These are phyloP conservation scores for Candida loeiensis DNA, from an alignment of 805 yeast species.

Conservation along the genomic window DNA sequence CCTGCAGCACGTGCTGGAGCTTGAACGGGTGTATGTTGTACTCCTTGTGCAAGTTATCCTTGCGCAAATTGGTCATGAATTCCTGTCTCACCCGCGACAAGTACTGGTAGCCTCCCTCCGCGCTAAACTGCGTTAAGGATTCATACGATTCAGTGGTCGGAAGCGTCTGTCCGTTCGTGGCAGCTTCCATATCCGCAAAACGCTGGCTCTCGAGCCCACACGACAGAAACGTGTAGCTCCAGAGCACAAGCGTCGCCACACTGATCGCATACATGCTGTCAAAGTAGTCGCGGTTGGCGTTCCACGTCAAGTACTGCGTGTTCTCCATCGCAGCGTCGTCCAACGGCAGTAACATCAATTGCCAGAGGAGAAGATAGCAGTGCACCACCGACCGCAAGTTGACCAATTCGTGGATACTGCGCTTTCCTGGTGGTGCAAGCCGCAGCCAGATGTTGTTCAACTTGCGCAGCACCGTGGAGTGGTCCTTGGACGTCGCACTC, in stretches of 20 bases:
- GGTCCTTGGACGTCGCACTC: slow-evolving; percentile 34
- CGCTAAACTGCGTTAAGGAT: slow-evolving; percentile 25
- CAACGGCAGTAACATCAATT: slow-evolving; percentile 29
- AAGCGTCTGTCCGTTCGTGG: slow-evolving; percentile 7
- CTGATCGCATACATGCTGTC: slow-evolving; percentile 37
- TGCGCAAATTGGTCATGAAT: slow-evolving; percentile 25
- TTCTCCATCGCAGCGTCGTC: slow-evolving; percentile 16
- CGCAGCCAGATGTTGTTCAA: slow-evolving; percentile 31
- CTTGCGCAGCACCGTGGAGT: slow-evolving; percentile 31
- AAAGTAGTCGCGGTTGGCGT: slow-evolving; percentile 31
- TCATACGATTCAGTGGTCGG: slow-evolving; percentile 15
- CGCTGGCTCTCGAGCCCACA: slow-evolving; percentile 30
- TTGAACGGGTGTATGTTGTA: slow-evolving; percentile 23
- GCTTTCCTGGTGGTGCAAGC: slow-evolving; percentile 42
- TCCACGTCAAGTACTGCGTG: slow-evolving; percentile 25
- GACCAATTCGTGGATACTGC: slow-evolving; percentile 24
- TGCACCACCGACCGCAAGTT: slow-evolving; percentile 37
- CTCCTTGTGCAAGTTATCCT: slow-evolving; percentile 20
- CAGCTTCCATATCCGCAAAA: slow-evolving; percentile 19
- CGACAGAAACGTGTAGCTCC: slow-evolving; percentile 37
- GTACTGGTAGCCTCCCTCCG: slow-evolving; percentile 38
- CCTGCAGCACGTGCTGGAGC: slow-evolving; percentile 9
- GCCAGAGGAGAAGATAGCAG: slow-evolving; percentile 40
- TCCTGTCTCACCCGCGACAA: slow-evolving; percentile 33
- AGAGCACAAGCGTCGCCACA: slow-evolving; percentile 35